Evolutionary conservation across 805 yeast species (phyloP), one percentile per base, ranked within the genome.

Genomic region (Wickerhamiella spandovensis): DNA sequence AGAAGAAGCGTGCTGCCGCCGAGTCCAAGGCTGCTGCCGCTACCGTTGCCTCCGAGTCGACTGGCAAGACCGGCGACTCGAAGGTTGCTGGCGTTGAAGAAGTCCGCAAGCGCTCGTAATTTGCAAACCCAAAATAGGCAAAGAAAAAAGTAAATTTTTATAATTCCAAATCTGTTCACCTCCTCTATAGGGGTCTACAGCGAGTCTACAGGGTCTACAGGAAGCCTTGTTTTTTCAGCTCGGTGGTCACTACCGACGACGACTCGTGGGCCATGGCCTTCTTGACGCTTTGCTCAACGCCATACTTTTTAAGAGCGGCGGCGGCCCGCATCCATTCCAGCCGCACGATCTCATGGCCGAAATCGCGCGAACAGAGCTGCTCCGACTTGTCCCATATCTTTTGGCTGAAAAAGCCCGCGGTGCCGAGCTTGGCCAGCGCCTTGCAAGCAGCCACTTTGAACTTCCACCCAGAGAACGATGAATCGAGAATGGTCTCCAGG

Each of bases 401-500:
- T 4, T 10, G 24, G 42, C 54, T 46, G 43, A 53, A 56, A 5
- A 43, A 44, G 13, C 48, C 43, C 8, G 38, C 35, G 1, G 23
- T 1, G 58, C 47, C 10, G 68, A 32, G 8, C 4, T 52, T 51
- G 1, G 49, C 59, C 24, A 76, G 62, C 9, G 69, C 66, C 47
- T 76, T 79, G 54, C 69, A 72, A 18, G 67, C 65, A 1, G 72
- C 70, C 1, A 72, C 52, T 55, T 78, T 77, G 1, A 81, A 71
- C 56, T 82, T 72, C 90, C 90, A 83, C 1, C 85, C 75, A 47
- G 68, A 67, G 1, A 69, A 48, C 32, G 62, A 44, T 49, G 61
- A 53, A 25, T 56, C 59, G 61, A 62, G 65, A 61, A 71, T 56
- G 3, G 51, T 44, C 4, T 52, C 57, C 6, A 32, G 49, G 4